These are phyloP conservation scores for Skeletonema grethae DNA, from an alignment of 108 stramenopile genomes.

Conservation along the genomic window DNA sequence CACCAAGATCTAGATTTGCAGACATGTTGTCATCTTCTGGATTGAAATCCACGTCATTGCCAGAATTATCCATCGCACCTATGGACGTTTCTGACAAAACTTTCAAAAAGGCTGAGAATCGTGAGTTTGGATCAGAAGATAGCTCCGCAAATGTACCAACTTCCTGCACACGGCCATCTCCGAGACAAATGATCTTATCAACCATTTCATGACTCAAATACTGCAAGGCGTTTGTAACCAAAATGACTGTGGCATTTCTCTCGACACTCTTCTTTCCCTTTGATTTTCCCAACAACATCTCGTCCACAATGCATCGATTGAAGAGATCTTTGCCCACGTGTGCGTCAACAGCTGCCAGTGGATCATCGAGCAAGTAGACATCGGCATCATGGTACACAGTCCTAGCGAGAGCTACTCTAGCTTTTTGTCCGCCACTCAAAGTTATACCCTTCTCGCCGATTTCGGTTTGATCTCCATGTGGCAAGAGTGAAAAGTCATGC, in stretches of 20 bases:
- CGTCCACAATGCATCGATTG: conserved; percentile 82
- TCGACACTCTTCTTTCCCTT: conserved; percentile 10
- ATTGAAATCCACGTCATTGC: background rate
- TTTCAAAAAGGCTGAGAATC: conserved; percentile 61
- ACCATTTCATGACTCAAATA: conserved; percentile 75
- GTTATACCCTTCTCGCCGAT: conserved; percentile 95
- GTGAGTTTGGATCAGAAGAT: conserved; percentile 44
- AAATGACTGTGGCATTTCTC: conserved; percentile 67
- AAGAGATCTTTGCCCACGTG: conserved; percentile 93
- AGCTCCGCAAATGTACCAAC: conserved; percentile 79
- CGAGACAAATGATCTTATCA: conserved; percentile 75
- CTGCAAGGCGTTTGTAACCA: conserved; percentile 95
- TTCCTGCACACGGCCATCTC: conserved; percentile 81
- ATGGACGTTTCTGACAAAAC: conserved; percentile 58
- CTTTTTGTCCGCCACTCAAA: conserved; percentile 91
- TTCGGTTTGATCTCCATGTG: conserved; percentile 91
- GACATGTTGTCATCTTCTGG: conserved; percentile 19
- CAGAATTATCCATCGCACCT: background rate
- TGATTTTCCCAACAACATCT: conserved; percentile 55
- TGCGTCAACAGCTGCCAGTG: conserved; percentile 92
- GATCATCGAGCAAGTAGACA: conserved; percentile 92
- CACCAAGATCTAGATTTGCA: conserved; percentile 18
- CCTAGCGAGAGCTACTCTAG: conserved; percentile 95
- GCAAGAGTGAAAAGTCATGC: conserved; percentile 82
- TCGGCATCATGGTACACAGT: conserved; percentile 92